Conservation (phyloP, 805 yeast species). For the Monosporozyma yasuniensis region DNA sequence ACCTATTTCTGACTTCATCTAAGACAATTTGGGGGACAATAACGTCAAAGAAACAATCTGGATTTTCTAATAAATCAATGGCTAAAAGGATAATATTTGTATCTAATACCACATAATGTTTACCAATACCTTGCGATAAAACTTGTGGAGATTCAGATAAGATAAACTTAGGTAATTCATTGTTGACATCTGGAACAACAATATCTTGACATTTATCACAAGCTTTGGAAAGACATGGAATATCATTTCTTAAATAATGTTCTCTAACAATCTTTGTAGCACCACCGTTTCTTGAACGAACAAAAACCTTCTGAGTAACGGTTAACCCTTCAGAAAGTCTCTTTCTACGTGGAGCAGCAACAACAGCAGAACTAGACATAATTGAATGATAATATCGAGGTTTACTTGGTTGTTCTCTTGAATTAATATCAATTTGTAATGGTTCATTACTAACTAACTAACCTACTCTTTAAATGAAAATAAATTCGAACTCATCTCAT, state of each 20-base stretch:
- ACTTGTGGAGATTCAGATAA: constrained; percentile 52
- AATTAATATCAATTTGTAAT: not conserved
- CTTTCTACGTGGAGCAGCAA: constrained; percentile 29
- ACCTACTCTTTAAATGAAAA: not conserved
- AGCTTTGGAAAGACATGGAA: constrained; percentile 74
- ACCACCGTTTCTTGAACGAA: constrained; percentile 79
- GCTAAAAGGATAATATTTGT: constrained; percentile 83
- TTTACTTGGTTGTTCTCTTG: not conserved
- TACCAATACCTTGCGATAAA: constrained; percentile 39
- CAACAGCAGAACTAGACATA: constrained; percentile 6
- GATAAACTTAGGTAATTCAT: constrained; percentile 56
- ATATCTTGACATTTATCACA: constrained; percentile 55
- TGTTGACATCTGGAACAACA: constrained; percentile 52
- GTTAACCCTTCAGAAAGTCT: constrained; percentile 44
- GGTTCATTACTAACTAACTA: not conserved
- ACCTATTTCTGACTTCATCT: constrained; percentile 83
- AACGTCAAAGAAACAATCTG: constrained; percentile 73
- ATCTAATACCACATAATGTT: constrained; percentile 80
- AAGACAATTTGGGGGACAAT: constrained; percentile 91
- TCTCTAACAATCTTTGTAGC: constrained; percentile 86
- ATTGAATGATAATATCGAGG: not conserved
- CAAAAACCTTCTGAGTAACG: constrained; percentile 83
- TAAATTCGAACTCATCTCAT: constrained; percentile 1
- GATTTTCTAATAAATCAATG: constrained; percentile 79
- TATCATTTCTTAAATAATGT: constrained; percentile 85